Conservation (phyloP, 2,329 filamentous ascomycete species). For the Neonectria hederae region DNA sequence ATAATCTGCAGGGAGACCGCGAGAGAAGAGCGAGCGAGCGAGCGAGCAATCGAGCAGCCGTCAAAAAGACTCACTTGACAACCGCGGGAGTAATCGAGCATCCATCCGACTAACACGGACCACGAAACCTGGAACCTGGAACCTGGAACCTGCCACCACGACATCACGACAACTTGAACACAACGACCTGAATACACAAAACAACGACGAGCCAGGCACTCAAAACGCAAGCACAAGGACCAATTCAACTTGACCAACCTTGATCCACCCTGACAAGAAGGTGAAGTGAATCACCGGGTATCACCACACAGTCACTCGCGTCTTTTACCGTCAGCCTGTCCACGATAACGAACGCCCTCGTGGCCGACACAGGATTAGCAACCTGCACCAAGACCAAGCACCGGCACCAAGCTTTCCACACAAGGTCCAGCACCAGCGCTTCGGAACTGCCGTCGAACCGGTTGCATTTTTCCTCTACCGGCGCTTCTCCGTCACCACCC, state of each 20-base stretch:
- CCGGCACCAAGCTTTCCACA: slow-evolving; percentile 24
- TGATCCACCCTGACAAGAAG: neutral
- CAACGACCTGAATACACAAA: slow-evolving; percentile 5
- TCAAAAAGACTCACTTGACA: neutral
- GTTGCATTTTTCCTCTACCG: slow-evolving; percentile 17
- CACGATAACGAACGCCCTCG: neutral
- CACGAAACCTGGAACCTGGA: neutral
- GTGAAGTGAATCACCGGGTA: neutral
- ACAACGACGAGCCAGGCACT: slow-evolving; percentile 2
- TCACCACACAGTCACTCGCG: neutral
- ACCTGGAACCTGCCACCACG: neutral
- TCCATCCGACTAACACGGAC: slow-evolving; percentile 5
- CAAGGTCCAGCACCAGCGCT: slow-evolving; percentile 25
- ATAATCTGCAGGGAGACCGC: slow-evolving; percentile 15
- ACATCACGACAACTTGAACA: slow-evolving; percentile 10
- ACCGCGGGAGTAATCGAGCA: slow-evolving; percentile 3
- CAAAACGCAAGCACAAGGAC: neutral
- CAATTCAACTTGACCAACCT: slow-evolving; percentile 6
- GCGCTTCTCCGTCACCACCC: slow-evolving; percentile 11
- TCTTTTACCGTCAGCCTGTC: neutral
- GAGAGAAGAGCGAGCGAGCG: slow-evolving; percentile 10
- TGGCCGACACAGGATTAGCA: neutral
- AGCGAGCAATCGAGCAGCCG: neutral
- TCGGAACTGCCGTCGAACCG: slow-evolving; percentile 36
- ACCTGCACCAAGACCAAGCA: neutral